phyloP scores from a whole-genome alignment of 805 yeast genomes.

The Debaryomyces castellii region DNA sequence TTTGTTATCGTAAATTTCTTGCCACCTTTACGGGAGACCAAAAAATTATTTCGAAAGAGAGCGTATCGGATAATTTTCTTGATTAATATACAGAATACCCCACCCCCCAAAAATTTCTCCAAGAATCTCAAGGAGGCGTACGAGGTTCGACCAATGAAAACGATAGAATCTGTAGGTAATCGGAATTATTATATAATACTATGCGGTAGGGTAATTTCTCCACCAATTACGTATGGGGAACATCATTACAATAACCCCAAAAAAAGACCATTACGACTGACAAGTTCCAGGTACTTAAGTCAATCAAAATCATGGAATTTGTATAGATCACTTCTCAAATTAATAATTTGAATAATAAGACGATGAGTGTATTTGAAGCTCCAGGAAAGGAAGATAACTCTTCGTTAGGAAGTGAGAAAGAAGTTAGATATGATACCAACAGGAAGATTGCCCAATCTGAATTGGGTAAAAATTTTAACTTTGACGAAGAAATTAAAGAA shows the following conservation, averaged over 20 bases:
- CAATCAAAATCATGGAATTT: background rate
- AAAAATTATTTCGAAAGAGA: background rate
- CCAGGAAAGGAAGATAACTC: background rate
- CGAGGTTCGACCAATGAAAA: background rate
- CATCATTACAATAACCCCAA: background rate
- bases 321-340: too few species aligned
- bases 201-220: background rate
- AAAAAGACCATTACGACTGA: background rate
- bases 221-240: background rate
- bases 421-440: constrained; percentile 1
- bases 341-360: too few species aligned
- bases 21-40: background rate
- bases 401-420: constrained; percentile 2
- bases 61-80: background rate
- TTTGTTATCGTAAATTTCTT: background rate
- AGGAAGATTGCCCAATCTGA: constrained; percentile 3
- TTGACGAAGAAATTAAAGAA: constrained; percentile 34
- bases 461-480: constrained; percentile 19
- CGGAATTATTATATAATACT: background rate
- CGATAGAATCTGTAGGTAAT: background rate
- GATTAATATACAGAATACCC: background rate
- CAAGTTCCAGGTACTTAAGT: background rate
- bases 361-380: constrained; percentile 5
- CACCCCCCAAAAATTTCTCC: background rate
- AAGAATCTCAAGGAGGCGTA: too few species aligned